Base-by-base conservation (phyloP, 192 early-diverging fungal species). In the Coemansia sp. region DNA sequence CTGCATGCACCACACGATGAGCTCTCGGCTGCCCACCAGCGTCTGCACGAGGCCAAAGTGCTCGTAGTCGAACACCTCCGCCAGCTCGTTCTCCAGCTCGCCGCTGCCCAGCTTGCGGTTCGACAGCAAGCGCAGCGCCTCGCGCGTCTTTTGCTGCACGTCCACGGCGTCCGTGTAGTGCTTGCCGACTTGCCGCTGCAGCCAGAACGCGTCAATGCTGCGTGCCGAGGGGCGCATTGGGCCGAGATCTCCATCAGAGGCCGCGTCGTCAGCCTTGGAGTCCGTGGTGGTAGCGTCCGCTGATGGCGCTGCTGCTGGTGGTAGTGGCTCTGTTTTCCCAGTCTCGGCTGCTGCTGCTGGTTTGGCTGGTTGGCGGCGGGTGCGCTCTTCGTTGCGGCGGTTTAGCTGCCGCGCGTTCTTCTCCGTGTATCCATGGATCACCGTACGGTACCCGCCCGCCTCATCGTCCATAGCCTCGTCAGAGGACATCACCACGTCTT, bases 141-240 rank as follows among this genome's bases (percentile, higher is more conserved):
- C 83, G 0, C 80, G 77, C 0, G 98, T 90, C 82, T 99, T 99
- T 56, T 92, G 88, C 80, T 96, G 96, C 20, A 96, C 92, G 9
- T 84, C 83, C 60, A 90, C 89, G 0, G 94, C 89, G 72, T 98
- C 98, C 11, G 87, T 64, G 80, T 94, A 97, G 64, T 91, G 87
- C n/a, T 83, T 68, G 25, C 92, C 82, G 29, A 99, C 86, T 32
- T 87, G 86, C 37, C 96, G 90, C 70, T 98, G 98, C 6, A 97
- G 86, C 95, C 95, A 99, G 73, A 98, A 99, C 7, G 96, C 93
- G 77, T 99, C 98, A 51, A 99, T 86, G 53, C 94, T 91, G 74
- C 95, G 93, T 10, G 93, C 88, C 41, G 73, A 60, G 25, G 89
- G 65, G 60, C 82, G 58, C 27, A 27, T 62, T 39, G 57, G 51